Conservation (phyloP, 768 basidiomycete species). For the Collybiopsis luxurians region DNA sequence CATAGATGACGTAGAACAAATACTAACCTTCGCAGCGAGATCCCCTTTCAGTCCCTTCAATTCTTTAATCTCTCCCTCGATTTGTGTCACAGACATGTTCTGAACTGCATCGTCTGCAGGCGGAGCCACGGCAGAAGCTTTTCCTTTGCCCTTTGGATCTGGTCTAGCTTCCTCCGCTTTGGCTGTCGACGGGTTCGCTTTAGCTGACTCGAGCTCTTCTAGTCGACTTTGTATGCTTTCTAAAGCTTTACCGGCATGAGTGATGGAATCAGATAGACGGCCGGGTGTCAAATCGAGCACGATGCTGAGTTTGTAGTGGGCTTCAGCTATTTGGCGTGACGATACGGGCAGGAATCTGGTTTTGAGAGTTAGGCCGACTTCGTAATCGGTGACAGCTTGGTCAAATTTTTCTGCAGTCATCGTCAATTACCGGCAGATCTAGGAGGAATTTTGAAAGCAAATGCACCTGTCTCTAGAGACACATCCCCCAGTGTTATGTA, state of each 20-base stretch:
- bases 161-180: constrained; percentile 24
- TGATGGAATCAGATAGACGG: constrained; percentile 76
- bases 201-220: constrained; percentile 49
- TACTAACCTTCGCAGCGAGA: constrained; percentile 73
- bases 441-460: constrained; percentile 33
- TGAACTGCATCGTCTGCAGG: constrained; percentile 53
- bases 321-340: constrained; percentile 92
- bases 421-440: constrained; percentile 1
- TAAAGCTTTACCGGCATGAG: constrained; percentile 77
- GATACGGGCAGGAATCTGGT: constrained; percentile 70
- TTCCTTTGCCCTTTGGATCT: constrained; percentile 72
- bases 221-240: constrained; percentile 75
- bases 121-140: constrained; percentile 42
- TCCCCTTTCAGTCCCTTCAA: constrained; percentile 74
- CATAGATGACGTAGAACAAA: neutral
- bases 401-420: constrained; percentile 82
- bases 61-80: constrained; percentile 79
- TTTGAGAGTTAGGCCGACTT: constrained; percentile 74
- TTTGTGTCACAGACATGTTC: constrained; percentile 70
- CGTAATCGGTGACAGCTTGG: constrained; percentile 88
- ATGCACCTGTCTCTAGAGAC: constrained; percentile 90
- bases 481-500: constrained; percentile 92
- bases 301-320: constrained; percentile 92
- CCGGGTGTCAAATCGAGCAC: constrained; percentile 90
- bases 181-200: constrained; percentile 20